These are phyloP conservation scores for Mycothermus thermophilus DNA, from an alignment of 495 filamentous ascomycete species.

Conservation along the genomic window DNA sequence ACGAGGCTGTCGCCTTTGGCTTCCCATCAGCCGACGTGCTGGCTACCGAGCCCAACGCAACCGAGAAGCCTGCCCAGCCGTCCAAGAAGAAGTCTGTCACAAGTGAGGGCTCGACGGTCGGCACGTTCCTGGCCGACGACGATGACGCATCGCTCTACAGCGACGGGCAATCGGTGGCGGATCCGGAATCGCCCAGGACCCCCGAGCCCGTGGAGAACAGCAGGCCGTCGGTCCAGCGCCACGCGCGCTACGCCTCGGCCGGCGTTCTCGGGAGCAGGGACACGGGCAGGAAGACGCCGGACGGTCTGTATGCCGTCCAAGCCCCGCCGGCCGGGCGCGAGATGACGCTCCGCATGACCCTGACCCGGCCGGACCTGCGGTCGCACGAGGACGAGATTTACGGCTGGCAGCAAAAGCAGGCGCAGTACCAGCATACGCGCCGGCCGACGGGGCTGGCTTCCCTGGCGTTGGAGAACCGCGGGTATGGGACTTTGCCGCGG, in stretches of 20 bases:
- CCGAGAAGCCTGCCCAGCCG: constrained; percentile 10
- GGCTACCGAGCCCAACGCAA: constrained; percentile 9
- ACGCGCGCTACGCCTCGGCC: constrained; percentile 16
- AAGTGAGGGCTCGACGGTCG: constrained; percentile 24
- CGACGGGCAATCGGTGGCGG: constrained; percentile 35
- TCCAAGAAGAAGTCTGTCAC: constrained; percentile 18
- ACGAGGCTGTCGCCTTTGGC: constrained; percentile 87
- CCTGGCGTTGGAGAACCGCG: constrained; percentile 6
- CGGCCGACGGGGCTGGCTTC: constrained; percentile 15
- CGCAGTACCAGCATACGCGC: constrained; percentile 14
- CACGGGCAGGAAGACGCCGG: constrained; percentile 18
- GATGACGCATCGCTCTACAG: constrained; percentile 29
- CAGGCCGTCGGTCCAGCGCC: constrained; percentile 12
- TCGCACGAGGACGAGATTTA: constrained; percentile 50
- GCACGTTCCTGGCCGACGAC: constrained; percentile 38
- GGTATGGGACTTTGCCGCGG: constrained; percentile 6
- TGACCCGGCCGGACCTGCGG: constrained; percentile 77
- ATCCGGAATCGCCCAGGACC: constrained; percentile 42
- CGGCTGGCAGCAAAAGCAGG: constrained; percentile 38
- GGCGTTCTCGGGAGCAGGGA: constrained; percentile 6
- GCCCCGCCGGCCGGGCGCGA: constrained; percentile 51
- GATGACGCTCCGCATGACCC: constrained; percentile 91
- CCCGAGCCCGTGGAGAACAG: constrained; percentile 31
- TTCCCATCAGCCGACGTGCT: constrained; percentile 52
- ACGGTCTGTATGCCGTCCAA: constrained; percentile 34